These are phyloP conservation scores for Ustulina deusta DNA, from an alignment of 2,329 filamentous ascomycete genomes.

Conservation along the genomic window DNA sequence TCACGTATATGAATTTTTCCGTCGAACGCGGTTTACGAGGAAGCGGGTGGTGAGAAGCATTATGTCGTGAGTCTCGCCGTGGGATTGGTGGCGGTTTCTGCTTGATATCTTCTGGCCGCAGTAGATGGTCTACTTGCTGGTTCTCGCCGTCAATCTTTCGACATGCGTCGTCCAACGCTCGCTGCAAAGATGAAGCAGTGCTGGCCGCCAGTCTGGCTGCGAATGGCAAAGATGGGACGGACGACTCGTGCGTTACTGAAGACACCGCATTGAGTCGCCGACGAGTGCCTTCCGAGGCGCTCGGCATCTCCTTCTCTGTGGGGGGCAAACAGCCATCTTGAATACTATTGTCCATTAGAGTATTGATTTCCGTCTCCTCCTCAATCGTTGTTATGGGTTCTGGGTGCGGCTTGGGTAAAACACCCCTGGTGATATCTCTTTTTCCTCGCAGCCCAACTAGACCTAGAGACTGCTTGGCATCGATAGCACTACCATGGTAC, in stretches of 20 bases:
- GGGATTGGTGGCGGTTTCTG: constrained; percentile 37
- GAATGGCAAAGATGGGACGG: constrained; percentile 48
- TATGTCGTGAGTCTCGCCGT: constrained; percentile 20
- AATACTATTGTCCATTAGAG: constrained; percentile 16
- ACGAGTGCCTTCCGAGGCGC: constrained; percentile 9
- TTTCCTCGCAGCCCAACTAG: constrained; percentile 36
- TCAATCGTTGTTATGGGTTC: constrained; percentile 41
- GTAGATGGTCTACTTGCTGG: constrained; percentile 30
- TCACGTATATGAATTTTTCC: constrained; percentile 40
- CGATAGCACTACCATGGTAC: constrained; percentile 16
- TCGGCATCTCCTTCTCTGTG: constrained; percentile 12
- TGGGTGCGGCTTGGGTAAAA: constrained; percentile 36
- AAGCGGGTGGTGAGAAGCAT: constrained; percentile 14
- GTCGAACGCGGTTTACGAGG: constrained; percentile 30
- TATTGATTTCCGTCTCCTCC: constrained; percentile 43
- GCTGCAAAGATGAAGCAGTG: constrained; percentile 50
- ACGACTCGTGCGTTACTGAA: constrained; percentile 42
- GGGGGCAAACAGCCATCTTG: constrained; percentile 10
- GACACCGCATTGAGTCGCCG: constrained; percentile 32
- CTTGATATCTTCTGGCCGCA: constrained; percentile 19
- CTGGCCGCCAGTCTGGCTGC: constrained; percentile 47
- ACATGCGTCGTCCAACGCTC: constrained; percentile 49
- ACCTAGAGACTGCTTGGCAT: constrained; percentile 32
- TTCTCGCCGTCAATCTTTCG: constrained; percentile 46
- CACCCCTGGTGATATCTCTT: constrained; percentile 39